Conservation (phyloP, 1,284 basidiomycete genomes). For the Naganishia sp. region DNA sequence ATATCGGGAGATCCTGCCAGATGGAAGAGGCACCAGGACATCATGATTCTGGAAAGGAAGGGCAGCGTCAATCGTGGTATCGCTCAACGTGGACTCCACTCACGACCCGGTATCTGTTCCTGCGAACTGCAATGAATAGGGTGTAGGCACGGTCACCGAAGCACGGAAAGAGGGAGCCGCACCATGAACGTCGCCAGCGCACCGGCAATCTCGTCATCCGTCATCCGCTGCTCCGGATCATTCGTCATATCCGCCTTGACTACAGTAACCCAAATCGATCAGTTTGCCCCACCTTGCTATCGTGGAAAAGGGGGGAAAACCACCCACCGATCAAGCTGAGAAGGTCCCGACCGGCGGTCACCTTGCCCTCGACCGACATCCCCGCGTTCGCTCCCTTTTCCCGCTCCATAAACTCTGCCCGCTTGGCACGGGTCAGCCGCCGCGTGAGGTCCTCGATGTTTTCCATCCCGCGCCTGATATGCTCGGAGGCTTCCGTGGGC, state of each 20-base stretch:
- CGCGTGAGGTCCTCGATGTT: slow-evolving; percentile 37
- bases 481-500: slow-evolving; percentile 38
- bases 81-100: slow-evolving; percentile 8
- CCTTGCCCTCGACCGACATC: not conserved
- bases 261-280: slow-evolving; percentile 7
- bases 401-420: slow-evolving; percentile 34
- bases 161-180: not conserved
- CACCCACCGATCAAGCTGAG: slow-evolving; percentile 39
- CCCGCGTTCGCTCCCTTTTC: slow-evolving; percentile 26
- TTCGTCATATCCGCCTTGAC: slow-evolving; percentile 38
- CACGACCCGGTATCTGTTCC: slow-evolving; percentile 41
- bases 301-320: not conserved
- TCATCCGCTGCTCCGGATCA: slow-evolving; percentile 36
- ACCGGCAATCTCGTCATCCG: slow-evolving; percentile 39
- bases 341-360: slow-evolving; percentile 33
- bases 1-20: slow-evolving; percentile 36
- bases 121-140: slow-evolving; percentile 32
- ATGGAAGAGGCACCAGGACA: slow-evolving; percentile 36
- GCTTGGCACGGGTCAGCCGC: slow-evolving; percentile 34
- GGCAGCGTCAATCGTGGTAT: not conserved
- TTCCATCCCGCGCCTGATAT: slow-evolving; percentile 37
- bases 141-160: not conserved
- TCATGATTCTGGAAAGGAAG: slow-evolving; percentile 32
- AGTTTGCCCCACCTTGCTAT: not conserved
- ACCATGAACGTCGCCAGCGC: slow-evolving; percentile 41